Percentiles rank a stretch among this genome's conserved stretches.
These are phyloP conservation scores for Prunus mira DNA, from an alignment of 306 rosid genomes.

Conservation along the genomic window DNA sequence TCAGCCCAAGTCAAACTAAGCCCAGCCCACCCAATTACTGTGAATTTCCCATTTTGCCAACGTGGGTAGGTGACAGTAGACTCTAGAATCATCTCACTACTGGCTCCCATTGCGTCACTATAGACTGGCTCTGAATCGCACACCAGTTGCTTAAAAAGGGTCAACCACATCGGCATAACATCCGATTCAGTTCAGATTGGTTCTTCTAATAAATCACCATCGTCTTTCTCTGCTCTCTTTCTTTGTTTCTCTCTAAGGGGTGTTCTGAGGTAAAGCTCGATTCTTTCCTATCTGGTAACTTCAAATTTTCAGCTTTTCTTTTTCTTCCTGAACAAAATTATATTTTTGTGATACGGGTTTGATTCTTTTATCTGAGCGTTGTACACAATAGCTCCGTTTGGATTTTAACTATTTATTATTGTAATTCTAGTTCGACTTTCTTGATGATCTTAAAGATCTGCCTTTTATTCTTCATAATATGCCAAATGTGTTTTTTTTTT, in stretches of 20 bases:
- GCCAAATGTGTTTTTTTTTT: background rate
- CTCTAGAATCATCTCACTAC: background rate
- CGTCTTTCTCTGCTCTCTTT: background rate
- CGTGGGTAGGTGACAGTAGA: background rate
- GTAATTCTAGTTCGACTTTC: background rate
- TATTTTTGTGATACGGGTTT: slow-evolving; percentile 2
- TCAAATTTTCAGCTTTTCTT: background rate
- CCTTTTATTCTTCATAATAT: background rate
- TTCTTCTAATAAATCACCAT: slow-evolving; percentile 1
- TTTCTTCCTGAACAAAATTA: too few relatives aligned
- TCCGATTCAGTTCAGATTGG: background rate
- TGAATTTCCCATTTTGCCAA: slow-evolving; percentile 5
- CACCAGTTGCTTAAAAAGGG: background rate
- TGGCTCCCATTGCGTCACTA: background rate
- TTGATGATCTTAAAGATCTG: slow-evolving; percentile 15
- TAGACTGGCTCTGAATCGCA: background rate
- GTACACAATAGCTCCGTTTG: background rate
- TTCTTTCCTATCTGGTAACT: background rate
- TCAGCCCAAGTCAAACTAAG: background rate
- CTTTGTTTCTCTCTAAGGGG: slow-evolving; percentile 1
- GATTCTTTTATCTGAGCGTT: background rate
- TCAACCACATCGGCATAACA: background rate
- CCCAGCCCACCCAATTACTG: background rate
- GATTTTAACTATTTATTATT: background rate
- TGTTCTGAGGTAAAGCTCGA: slow-evolving; percentile 24